phyloP scores from a whole-genome alignment of 2,329 filamentous ascomycete species.

The Thielaviopsis punctulata region DNA sequence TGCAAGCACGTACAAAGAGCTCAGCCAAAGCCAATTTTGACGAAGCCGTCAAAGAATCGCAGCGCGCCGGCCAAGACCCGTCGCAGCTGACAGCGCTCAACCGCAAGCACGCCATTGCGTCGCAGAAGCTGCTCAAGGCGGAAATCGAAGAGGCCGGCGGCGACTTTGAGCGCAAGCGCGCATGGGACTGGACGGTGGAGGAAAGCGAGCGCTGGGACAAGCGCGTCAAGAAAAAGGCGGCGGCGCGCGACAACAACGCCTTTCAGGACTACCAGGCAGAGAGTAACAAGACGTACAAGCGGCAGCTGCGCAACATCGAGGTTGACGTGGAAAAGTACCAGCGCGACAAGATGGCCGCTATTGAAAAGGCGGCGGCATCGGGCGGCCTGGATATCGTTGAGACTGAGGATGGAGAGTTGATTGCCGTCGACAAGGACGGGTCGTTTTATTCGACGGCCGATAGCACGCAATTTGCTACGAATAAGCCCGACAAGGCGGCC shows the following conservation, averaged over 20 bases:
- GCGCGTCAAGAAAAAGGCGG: slow-evolving; percentile 69
- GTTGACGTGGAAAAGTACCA: slow-evolving; percentile 71
- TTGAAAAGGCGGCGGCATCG: slow-evolving; percentile 67
- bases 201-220: slow-evolving; percentile 91
- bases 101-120: slow-evolving; percentile 71
- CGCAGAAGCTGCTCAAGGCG: slow-evolving; percentile 84
- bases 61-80: slow-evolving; percentile 62
- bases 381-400: slow-evolving; percentile 88
- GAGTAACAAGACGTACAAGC: slow-evolving; percentile 83
- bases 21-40: slow-evolving; percentile 61
- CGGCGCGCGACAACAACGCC: slow-evolving; percentile 65
- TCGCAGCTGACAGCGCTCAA: slow-evolving; percentile 60
- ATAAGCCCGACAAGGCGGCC: slow-evolving; percentile 71
- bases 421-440: slow-evolving; percentile 82
- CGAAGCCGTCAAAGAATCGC: slow-evolving; percentile 68
- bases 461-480: slow-evolving; percentile 62
- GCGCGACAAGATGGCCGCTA: slow-evolving; percentile 64
- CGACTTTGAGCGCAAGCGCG: slow-evolving; percentile 93
- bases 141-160: slow-evolving; percentile 71
- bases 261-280: slow-evolving; percentile 83
- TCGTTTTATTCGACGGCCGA: slow-evolving; percentile 82
- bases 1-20: slow-evolving; percentile 63
- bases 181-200: slow-evolving; percentile 97
- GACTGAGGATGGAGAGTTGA: slow-evolving; percentile 84
- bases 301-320: slow-evolving; percentile 62